Percentiles rank a stretch among this genome's conserved stretches.
Conservation (phyloP, 1,284 basidiomycete genomes). For the Sporisorium scitamineum region DNA sequence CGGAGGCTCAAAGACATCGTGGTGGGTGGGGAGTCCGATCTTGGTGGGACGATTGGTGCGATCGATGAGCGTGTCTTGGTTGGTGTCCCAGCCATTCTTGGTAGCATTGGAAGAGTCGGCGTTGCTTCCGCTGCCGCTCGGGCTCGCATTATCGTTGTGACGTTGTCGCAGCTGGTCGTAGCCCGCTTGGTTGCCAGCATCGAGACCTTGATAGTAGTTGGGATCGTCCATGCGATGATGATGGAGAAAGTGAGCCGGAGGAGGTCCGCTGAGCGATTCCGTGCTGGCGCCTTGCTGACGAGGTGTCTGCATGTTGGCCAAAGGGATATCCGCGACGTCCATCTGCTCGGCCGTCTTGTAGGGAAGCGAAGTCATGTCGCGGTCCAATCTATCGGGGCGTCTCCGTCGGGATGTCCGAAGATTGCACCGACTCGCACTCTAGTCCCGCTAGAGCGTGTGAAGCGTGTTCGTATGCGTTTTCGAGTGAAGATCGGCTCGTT, state of each 20-base stretch:
- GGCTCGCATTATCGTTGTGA: slow-evolving; percentile 21
- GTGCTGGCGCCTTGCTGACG: slow-evolving; percentile 10
- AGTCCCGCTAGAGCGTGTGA: slow-evolving; percentile 1
- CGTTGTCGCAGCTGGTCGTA: slow-evolving; percentile 15
- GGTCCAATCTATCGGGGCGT: not conserved
- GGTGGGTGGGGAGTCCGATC: slow-evolving; percentile 25
- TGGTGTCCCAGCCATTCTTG: slow-evolving; percentile 33
- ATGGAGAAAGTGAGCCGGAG: slow-evolving; percentile 55
- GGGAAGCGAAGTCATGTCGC: slow-evolving; percentile 50
- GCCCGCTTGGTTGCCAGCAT: slow-evolving; percentile 39
- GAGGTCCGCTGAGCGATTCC: slow-evolving; percentile 21
- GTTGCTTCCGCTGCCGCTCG: slow-evolving; percentile 39
- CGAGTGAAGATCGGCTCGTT: not conserved
- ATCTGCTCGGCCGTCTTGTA: slow-evolving; percentile 37
- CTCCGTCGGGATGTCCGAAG: not conserved
- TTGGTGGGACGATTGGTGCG: slow-evolving; percentile 28
- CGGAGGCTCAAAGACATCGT: slow-evolving; percentile 38
- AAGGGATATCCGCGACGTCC: slow-evolving; percentile 51
- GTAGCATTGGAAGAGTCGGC: slow-evolving; percentile 29
- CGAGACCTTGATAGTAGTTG: slow-evolving; percentile 48
- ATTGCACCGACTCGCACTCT: not conserved
- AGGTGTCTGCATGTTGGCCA: slow-evolving; percentile 39
- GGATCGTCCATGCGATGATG: slow-evolving; percentile 44
- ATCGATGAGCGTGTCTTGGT: slow-evolving; percentile 46
- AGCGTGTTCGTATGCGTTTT: no score